A percentile compares a stretch with the other conserved stretches of the same genome.
Conservation (phyloP, 176 grass and related monocot genomes). For the Alopecurus myosuroides region DNA sequence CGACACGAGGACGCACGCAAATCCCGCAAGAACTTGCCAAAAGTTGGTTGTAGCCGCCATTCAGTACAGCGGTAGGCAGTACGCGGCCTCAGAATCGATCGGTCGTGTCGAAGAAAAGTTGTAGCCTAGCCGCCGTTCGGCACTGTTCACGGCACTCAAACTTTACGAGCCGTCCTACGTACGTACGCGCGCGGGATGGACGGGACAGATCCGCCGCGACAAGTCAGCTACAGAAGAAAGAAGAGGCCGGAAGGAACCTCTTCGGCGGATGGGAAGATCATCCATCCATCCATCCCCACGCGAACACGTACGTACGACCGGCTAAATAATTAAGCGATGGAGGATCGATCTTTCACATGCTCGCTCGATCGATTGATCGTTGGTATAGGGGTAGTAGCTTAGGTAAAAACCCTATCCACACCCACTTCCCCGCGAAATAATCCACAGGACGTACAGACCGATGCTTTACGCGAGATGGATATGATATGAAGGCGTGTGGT, state of each 20-base stretch:
- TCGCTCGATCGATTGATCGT: not conserved
- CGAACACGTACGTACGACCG: slow-evolving; percentile 12
- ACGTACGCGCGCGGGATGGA: not conserved
- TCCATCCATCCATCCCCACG: not conserved
- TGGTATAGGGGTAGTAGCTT: too few species aligned
- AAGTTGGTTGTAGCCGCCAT: not conserved
- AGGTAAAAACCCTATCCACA: not conserved
- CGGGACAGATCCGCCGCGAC: not conserved
- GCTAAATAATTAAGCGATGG: not conserved
- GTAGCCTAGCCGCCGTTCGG: too few species aligned
- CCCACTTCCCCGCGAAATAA: too few species aligned
- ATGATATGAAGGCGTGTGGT: not conserved
- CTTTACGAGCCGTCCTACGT: not conserved
- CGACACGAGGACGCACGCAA: not conserved
- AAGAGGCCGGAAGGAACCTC: slow-evolving; percentile 31
- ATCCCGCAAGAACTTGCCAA: not conserved
- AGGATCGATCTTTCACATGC: not conserved
- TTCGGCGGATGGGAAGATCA: not conserved
- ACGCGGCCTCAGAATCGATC: not conserved
- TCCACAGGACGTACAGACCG: not conserved
- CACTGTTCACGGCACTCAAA: not conserved
- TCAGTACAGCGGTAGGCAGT: too few species aligned
- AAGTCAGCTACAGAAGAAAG: not conserved
- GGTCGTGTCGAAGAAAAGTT: not conserved
- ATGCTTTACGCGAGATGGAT: not conserved